phyloP scores from a whole-genome alignment of 371 early-diverging fungal genomes.

The Smittium culicis region DNA sequence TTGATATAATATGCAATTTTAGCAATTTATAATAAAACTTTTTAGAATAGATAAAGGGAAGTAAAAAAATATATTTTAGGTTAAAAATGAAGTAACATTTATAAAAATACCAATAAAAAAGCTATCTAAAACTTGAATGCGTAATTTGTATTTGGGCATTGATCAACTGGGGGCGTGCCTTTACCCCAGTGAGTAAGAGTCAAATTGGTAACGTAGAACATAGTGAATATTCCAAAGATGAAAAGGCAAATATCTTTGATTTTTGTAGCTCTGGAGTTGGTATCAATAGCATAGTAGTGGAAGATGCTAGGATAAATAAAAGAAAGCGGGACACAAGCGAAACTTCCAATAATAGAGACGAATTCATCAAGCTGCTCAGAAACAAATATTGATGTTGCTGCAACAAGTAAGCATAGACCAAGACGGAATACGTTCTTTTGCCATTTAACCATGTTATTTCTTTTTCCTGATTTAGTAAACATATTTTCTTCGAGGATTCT shows the following conservation, averaged over 20 bases:
- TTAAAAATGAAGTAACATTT: too few species aligned
- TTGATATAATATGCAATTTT: too few species aligned
- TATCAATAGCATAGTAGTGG: constrained; percentile 41
- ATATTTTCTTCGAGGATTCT: constrained; percentile 66
- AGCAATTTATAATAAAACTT: too few species aligned
- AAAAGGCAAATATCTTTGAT: constrained; percentile 44
- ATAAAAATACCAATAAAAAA: too few species aligned
- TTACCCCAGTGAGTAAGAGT: constrained; percentile 6
- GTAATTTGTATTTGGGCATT: not conserved
- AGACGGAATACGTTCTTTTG: constrained; percentile 74
- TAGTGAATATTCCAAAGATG: constrained; percentile 54
- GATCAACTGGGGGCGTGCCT: not conserved
- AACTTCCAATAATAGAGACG: constrained; percentile 75
- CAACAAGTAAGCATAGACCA: constrained; percentile 45
- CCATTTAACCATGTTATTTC: constrained; percentile 48
- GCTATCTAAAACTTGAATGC: not conserved
- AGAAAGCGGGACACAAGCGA: constrained; percentile 58
- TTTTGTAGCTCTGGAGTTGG: constrained; percentile 28
- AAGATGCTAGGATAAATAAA: constrained; percentile 63
- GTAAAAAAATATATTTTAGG: too few species aligned
- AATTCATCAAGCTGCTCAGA: constrained; percentile 74
- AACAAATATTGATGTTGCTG: constrained; percentile 59
- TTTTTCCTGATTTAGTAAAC: constrained; percentile 38
- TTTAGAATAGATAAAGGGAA: too few species aligned
- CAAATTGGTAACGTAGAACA: constrained; percentile 54